Evolutionary conservation across 176 grass and related monocot genomes (phyloP), one percentile per base, ranked within the genome.

Genomic region (Triticum dicoccoides): DNA sequence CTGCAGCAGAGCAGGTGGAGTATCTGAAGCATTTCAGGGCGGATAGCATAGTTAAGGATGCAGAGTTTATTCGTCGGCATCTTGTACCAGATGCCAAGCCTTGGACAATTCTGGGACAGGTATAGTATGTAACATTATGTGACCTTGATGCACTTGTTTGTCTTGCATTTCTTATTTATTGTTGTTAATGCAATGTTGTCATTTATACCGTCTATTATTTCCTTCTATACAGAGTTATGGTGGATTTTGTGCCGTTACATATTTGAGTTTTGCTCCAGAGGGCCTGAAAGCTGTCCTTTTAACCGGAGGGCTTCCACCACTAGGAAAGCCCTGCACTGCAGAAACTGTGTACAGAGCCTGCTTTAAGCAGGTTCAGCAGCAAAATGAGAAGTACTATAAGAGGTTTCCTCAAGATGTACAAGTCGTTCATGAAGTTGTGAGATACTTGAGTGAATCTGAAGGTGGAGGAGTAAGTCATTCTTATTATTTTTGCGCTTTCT

Each of bases 251-350:
- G 96, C 93, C 41, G 93, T 96, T 86, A 96, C 93, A 14, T 98
- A 98, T 91, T 88, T 98, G 85, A 98, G 96, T 91, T 96, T 94
- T 89, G 93, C 90, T 77, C 94, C 96, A 78, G 84, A 96, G 94
- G 96, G 94, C 84, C 85, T 98, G 86, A 95, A 96, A 79, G 82
- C 86, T 89, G 92, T 96, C 65, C 91, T 98, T 86, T 85, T 98
- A 68, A 98, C 93, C 29, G 96, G 96, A 75, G 94, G 97, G 35
- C 78, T 98, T 88, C 97, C 97, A 61, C 97, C 97, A 80, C 51
- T 98, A 44, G 88, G 92, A 72, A 81, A 87, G 20, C 77, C 85
- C 35, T 94, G 90, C 77, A 94, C 97, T 85, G 94, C 97, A 73
- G 87, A 96, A 62, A 86, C 83, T 21, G 94, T 92, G n/a, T 98